Evolutionary conservation across 106 monocot genomes (phyloP).

Genomic region (Cymbidium sinense): DNA sequence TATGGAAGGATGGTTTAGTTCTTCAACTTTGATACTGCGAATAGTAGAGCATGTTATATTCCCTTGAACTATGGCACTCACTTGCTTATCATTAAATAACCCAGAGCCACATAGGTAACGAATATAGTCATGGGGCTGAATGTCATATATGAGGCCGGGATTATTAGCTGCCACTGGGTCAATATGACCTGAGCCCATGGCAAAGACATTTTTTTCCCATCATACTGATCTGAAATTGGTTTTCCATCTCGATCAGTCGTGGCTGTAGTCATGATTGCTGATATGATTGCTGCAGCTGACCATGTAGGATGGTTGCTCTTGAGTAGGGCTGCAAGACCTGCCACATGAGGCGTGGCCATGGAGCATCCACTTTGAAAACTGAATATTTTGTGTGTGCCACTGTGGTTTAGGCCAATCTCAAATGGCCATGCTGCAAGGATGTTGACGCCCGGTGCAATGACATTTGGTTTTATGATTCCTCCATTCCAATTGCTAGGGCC

Average conservation of each 20-base stretch:
- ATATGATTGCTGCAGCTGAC: slow-evolving; percentile 26
- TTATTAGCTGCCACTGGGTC: slow-evolving; percentile 16
- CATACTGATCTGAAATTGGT: slow-evolving; percentile 15
- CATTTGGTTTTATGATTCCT: slow-evolving; percentile 31
- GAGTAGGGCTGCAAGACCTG: slow-evolving; percentile 33
- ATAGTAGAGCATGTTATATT: not conserved
- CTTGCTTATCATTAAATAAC: not conserved
- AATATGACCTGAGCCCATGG: slow-evolving; percentile 19
- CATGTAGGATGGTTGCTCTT: slow-evolving; percentile 20
- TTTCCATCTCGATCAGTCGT: not conserved
- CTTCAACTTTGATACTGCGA: not conserved
- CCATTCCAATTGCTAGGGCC: slow-evolving; percentile 20
- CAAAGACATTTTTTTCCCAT: not conserved
- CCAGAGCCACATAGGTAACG: slow-evolving; percentile 18
- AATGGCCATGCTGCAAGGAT: slow-evolving; percentile 38
- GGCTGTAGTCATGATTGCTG: slow-evolving; percentile 29
- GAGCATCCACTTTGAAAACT: slow-evolving; percentile 29
- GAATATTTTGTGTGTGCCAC: not conserved
- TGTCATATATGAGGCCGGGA: slow-evolving; percentile 27
- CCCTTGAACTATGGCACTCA: not conserved
- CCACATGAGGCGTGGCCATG: slow-evolving; percentile 45
- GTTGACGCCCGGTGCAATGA: slow-evolving; percentile 32
- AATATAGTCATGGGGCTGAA: slow-evolving; percentile 17
- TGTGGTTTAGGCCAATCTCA: slow-evolving; percentile 1
- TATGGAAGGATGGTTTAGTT: slow-evolving; percentile 29